Percentiles rank a stretch among this genome's conserved stretches.
phyloP scores from a whole-genome alignment of 2,329 filamentous ascomycete species.

The Thelonectria olida region DNA sequence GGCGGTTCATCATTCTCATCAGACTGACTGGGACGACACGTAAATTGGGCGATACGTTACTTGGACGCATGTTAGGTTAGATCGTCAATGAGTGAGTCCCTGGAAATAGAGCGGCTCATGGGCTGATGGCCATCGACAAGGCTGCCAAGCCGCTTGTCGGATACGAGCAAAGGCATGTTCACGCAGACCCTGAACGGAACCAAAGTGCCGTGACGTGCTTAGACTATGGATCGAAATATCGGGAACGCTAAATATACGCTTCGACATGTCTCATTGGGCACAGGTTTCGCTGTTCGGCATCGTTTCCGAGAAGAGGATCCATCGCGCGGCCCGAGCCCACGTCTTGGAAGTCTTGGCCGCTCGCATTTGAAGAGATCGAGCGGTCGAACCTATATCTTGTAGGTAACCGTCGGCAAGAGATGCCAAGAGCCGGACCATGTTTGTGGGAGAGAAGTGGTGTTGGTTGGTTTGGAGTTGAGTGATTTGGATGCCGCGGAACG shows the following conservation, averaged over 20 bases:
- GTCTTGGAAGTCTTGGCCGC: neutral
- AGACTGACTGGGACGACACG: too few relatives aligned
- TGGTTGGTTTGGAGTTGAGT: too few relatives aligned
- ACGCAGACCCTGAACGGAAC: too few relatives aligned
- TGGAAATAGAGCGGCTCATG: neutral
- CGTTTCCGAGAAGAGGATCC: neutral
- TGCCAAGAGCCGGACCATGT: too few relatives aligned
- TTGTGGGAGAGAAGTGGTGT: too few relatives aligned
- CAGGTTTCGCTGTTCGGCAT: neutral
- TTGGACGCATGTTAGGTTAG: neutral
- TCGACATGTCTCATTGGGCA: neutral
- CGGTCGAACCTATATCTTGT: neutral
- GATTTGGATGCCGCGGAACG: too few relatives aligned
- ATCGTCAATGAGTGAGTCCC: too few relatives aligned
- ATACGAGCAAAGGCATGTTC: too few relatives aligned
- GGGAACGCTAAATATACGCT: neutral
- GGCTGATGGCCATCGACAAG: too few relatives aligned
- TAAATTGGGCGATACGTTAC: too few relatives aligned
- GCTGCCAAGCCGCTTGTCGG: neutral
- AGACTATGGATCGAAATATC: neutral
- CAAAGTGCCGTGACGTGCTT: too few relatives aligned
- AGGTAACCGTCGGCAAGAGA: neutral
- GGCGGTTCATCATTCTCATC: neutral
- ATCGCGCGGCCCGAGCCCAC: neutral
- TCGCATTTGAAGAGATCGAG: neutral